A percentile compares a stretch with the other conserved stretches of the same genome.
Conservation (phyloP, 495 filamentous ascomycete species). For the Daldinia decipiens region DNA sequence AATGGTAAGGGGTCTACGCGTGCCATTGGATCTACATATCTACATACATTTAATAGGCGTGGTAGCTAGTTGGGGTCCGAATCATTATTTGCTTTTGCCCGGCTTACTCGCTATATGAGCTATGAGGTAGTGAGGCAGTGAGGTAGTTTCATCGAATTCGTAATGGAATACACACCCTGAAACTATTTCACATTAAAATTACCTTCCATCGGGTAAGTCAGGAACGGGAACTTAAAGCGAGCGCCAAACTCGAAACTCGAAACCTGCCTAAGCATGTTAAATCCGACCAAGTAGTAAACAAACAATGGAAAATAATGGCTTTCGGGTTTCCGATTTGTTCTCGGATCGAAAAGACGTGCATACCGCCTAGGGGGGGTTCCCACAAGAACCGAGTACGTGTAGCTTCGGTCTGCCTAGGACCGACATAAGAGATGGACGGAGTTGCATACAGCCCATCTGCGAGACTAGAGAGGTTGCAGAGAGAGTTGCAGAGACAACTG, state of each 20-base stretch:
- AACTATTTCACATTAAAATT: constrained; percentile 3
- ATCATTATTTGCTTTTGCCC: constrained; percentile 4
- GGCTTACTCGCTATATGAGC: not conserved
- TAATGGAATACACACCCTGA: constrained; percentile 4
- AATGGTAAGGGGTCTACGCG: constrained; percentile 20
- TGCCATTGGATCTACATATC: not conserved
- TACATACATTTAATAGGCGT: not conserved
- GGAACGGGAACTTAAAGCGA: constrained; percentile 38
- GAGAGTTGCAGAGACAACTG: constrained; percentile 4
- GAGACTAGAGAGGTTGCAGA: no score
- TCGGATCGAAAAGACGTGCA: constrained; percentile 43
- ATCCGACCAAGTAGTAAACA: constrained; percentile 1
- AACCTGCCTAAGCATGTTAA: constrained; percentile 22
- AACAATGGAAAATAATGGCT: constrained; percentile 7
- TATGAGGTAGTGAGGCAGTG: not conserved
- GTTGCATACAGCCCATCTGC: constrained; percentile 22
- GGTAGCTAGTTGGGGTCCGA: not conserved
- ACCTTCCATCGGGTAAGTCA: constrained; percentile 34
- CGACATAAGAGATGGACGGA: constrained; percentile 29
- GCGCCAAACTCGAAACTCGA: constrained; percentile 7
- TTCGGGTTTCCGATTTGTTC: constrained; percentile 44
- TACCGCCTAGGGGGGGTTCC: constrained; percentile 32
- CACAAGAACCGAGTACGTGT: constrained; percentile 41
- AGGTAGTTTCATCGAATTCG: constrained; percentile 10
- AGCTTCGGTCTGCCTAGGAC: constrained; percentile 40